Percentiles rank a stretch among this genome's conserved stretches.
Conservation (phyloP, 2,329 filamentous ascomycete genomes). For the Mariannaea elegans region DNA sequence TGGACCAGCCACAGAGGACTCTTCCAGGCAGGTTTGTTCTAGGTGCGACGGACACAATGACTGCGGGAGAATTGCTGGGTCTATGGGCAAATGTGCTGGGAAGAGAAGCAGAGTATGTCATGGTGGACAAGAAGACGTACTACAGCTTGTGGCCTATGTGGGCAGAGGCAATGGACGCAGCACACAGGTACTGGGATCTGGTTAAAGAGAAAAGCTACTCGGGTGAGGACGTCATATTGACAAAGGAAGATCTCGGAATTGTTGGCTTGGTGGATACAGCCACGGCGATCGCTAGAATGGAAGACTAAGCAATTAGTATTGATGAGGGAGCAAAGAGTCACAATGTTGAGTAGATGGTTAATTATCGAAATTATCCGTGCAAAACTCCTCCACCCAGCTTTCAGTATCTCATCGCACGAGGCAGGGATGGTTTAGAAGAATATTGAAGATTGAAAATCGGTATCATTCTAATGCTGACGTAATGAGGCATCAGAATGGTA, state of each 20-base stretch:
- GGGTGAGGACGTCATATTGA: constrained; percentile 33
- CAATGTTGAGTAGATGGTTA: no score
- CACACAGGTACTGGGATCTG: constrained; percentile 40
- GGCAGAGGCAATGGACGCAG: constrained; percentile 41
- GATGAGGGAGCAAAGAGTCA: no score
- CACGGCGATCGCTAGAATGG: constrained; percentile 17
- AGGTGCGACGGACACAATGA: constrained; percentile 35
- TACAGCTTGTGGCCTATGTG: constrained; percentile 41
- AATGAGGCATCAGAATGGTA: no score
- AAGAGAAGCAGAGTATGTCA: constrained; percentile 37
- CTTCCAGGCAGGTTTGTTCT: constrained; percentile 42
- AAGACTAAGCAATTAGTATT: background rate
- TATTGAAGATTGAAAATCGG: no score
- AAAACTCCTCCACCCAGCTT: no score
- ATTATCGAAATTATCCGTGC: no score
- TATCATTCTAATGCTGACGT: no score
- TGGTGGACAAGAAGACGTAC: constrained; percentile 39
- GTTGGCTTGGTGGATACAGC: constrained; percentile 24
- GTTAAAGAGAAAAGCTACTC: constrained; percentile 35
- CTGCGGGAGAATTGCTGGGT: constrained; percentile 40
- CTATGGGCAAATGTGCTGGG: constrained; percentile 42
- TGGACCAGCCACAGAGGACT: constrained; percentile 43
- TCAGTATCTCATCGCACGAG: no score
- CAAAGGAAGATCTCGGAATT: constrained; percentile 38
- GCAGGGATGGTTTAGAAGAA: no score